Base-by-base conservation (phyloP, 2,329 filamentous ascomycete genomes). In the Fusarium vanettenii region DNA sequence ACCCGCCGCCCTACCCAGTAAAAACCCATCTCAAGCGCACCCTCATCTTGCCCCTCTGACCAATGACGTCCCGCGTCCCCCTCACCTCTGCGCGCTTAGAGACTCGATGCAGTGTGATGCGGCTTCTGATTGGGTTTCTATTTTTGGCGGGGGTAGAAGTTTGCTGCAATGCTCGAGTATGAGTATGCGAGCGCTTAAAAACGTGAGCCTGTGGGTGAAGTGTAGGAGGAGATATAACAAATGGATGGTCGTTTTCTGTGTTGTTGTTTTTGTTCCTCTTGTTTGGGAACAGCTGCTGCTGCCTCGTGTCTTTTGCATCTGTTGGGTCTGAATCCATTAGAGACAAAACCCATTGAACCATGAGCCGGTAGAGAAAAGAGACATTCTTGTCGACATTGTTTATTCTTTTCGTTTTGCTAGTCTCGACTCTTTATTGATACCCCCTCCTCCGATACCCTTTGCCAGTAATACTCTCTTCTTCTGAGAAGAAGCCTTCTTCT, bases 21-120 rank as follows among this genome's bases (percentile, higher is more conserved):
- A 18, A 27, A 50, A 25, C 56, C 56, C 35, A 13, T 25, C 35
- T 18, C 31, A 57, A 57, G 52, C 52, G 52, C 52, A 57, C 62
- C 64, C 60, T 74, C 74, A 57, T 66, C 70, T 56, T 75, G 59
- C 6, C 37, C 29, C 0, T 5, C 13, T 2, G 10, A 5, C 70
- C 73, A 77, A 77, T 76, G 7, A 6, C 22, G 22, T 29, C 13
- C 5, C 33, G 10, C n/a, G 27, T 52, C 64, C 72, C 74, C 71
- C 67, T 67, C 75, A 69, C 43, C 66, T 37, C 37, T 69, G 68
- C 75, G 75, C 75, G 75, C 66, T 61, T 75, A 20, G 29, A 31
- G 56, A 27, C 31, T 35, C 69, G 56, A 68, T 81, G 81, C 80
- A 82, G 77, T 77, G 81, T 82, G 81, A 82, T 80, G 68, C 65